Base-by-base conservation (phyloP, 768 basidiomycete genomes). In the Trametes maxima region DNA sequence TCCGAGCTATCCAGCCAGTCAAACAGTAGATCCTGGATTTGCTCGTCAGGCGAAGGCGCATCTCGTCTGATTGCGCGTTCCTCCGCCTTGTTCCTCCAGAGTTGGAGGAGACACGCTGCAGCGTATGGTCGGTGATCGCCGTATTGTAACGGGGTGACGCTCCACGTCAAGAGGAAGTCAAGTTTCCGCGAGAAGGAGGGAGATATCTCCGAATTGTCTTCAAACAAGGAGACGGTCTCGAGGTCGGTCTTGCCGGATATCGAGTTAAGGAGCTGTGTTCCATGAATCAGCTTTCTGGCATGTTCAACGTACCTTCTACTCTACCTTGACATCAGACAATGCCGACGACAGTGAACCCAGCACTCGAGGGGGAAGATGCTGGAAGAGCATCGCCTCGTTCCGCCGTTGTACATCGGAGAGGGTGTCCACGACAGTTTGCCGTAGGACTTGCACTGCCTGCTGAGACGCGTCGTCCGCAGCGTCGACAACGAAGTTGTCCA, bases 121-220 rank as follows among this genome's bases (percentile, higher is more conserved):
- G 85, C 90, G 68, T 87, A 89, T 1, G 89, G 85, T 36, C 92
- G 80, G 65, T 93, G 92, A 45, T 92, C 87, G 11, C 92, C 92
- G 61, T 88, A 92, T 72, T 94, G 92, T 17, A 90, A 76, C 2
- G 86, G 83, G 0, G 91, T 90, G 25, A 93, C 85, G 66, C 85
- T 84, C 92, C 92, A 94, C 0, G 89, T 89, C 11, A 94, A 79
- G 2, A 93, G 78, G 54, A 86, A 81, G 64, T 90, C 85, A 17
- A 93, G 80, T 68, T 92, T 91, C 59, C 82, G 81, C n/a, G 79
- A 74, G 67, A 92, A 90, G 12, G 73, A 70, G 13, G 76, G 68
- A 21, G 74, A 68, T 55, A 80, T 54, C 25, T 72, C 70, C 2
- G 71, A 69, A 28, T 75, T 76, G 10, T 78, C 77, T 7, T 81